Evolutionary conservation across 2,329 filamentous ascomycete species (phyloP).

Genomic region (Alternaria consortialis): DNA sequence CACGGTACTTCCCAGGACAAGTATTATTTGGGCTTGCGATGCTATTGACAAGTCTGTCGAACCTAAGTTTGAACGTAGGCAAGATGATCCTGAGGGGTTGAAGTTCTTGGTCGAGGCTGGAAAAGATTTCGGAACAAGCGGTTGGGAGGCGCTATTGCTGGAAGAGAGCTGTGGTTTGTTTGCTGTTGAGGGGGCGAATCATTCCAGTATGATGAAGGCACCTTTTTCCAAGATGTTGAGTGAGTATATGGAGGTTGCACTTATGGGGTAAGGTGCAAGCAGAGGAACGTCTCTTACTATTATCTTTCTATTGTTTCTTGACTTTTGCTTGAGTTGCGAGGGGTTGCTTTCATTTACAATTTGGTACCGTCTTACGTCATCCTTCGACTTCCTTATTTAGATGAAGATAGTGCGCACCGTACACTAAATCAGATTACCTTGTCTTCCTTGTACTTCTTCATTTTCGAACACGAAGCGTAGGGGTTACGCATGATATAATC

Average conservation of each 20-base stretch:
- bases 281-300: too few relatives aligned
- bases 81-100: background rate
- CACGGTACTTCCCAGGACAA: background rate
- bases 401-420: too few relatives aligned
- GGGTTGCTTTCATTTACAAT: too few relatives aligned
- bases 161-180: background rate
- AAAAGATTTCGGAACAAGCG: background rate
- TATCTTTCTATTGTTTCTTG: too few relatives aligned
- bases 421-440: too few relatives aligned
- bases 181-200: background rate
- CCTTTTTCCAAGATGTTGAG: background rate
- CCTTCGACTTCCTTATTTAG: too few relatives aligned
- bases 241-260: background rate
- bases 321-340: too few relatives aligned
- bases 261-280: background rate
- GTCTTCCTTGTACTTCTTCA: too few relatives aligned
- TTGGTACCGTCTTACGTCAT: too few relatives aligned
- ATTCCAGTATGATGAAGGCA: background rate
- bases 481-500: too few relatives aligned
- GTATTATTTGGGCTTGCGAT: background rate
- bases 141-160: background rate
- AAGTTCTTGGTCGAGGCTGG: background rate
- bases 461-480: too few relatives aligned
- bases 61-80: background rate
- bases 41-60: background rate